Evolutionary conservation across 257 asterid species (phyloP).

Genomic region (Penstemon barbatus): DNA sequence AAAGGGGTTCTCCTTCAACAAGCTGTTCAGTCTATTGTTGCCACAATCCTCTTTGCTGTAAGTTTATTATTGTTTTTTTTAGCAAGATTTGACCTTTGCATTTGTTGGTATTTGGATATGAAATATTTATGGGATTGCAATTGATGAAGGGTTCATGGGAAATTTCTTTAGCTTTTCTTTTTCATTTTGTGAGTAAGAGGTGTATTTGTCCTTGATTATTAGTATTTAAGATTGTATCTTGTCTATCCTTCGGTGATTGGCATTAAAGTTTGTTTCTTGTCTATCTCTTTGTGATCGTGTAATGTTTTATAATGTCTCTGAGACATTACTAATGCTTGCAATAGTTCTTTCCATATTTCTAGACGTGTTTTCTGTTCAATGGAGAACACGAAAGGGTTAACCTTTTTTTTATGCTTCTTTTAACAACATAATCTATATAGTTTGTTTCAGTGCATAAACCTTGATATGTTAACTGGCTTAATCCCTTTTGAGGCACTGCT

Average conservation of each 20-base stretch:
- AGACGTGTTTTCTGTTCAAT: neutral
- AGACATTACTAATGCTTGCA: too few relatives aligned
- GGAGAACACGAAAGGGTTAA: neutral
- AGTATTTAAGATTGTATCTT: neutral
- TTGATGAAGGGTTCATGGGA: conserved; percentile 1
- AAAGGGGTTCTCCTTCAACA: conserved; percentile 94
- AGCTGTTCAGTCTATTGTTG: conserved; percentile 81
- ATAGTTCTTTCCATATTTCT: neutral
- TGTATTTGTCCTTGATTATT: too few relatives aligned
- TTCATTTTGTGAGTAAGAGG: neutral
- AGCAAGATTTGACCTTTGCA: neutral
- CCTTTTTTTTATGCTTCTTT: neutral
- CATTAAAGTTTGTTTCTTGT: too few relatives aligned
- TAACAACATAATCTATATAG: neutral
- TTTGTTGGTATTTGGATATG: conserved; percentile 3
- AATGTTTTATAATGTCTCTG: too few relatives aligned
- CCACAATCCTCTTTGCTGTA: conserved; percentile 77
- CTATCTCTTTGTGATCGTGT: too few relatives aligned
- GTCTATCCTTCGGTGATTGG: neutral
- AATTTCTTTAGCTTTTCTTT: neutral
- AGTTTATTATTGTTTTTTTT: conserved; percentile 25
- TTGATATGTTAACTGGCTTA: neutral
- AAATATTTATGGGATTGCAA: neutral
- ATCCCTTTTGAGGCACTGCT: too few relatives aligned
- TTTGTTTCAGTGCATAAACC: neutral